Evolutionary conservation across 2,329 filamentous ascomycete species (phyloP).

Genomic region (Penicillium sp.): DNA sequence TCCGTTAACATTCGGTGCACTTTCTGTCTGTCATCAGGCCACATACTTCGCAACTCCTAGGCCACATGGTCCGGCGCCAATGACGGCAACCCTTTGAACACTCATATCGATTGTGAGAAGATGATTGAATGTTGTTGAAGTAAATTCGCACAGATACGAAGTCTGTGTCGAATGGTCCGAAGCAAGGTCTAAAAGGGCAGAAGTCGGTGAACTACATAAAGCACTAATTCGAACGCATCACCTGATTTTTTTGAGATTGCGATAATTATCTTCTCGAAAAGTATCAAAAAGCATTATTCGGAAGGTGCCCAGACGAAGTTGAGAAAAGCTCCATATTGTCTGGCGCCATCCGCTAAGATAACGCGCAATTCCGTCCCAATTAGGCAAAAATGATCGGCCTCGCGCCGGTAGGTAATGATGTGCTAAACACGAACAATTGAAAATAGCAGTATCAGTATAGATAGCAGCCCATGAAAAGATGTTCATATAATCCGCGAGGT

Average conservation of each 20-base stretch:
- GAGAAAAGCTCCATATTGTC: background rate
- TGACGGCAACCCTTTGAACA: constrained; percentile 11
- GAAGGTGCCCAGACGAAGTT: background rate
- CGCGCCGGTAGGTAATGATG: background rate
- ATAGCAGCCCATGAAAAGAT: background rate
- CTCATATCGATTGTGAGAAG: background rate
- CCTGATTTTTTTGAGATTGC: too few species aligned
- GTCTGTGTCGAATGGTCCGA: too few species aligned
- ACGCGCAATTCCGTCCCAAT: background rate
- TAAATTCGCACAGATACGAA: too few species aligned
- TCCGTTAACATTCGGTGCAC: background rate
- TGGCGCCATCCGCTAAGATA: background rate
- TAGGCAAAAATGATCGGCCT: background rate
- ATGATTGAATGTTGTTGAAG: too few species aligned
- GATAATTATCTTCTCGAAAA: too few species aligned
- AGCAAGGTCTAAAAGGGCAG: too few species aligned
- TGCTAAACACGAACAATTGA: background rate
- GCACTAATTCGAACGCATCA: too few species aligned
- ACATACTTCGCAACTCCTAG: constrained; percentile 9
- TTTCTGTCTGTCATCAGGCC: background rate
- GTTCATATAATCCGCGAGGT: background rate
- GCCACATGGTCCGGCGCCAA: constrained; percentile 13
- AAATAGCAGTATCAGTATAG: background rate
- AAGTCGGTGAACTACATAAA: too few species aligned
- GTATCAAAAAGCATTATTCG: too few species aligned